Evolutionary conservation across 768 basidiomycete species (phyloP), one percentile per base, ranked within the genome.

Genomic region (Leccinum olivaceopallidum): DNA sequence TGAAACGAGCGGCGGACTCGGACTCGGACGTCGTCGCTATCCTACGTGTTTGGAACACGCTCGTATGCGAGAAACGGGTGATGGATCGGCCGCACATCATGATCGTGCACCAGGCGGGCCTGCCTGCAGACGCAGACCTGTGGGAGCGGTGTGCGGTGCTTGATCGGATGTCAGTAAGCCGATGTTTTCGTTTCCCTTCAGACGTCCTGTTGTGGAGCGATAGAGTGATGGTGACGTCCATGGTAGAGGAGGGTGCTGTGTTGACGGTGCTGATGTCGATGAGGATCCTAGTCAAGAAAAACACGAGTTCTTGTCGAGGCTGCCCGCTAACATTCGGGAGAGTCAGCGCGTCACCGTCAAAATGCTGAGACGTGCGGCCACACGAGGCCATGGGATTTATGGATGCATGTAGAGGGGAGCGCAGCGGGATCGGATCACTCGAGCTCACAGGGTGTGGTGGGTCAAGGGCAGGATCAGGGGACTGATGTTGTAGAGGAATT

Each of bases 311-410:
- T 60, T 87, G 6, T 72, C 75, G 14, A 56, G 63, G 39, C 66
- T 93, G 16, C 76, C 82, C 0, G 71, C 77, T 6, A 78, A 81
- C 13, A 64, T 89, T 12, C 76, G 76, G 57, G 66, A 75, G 7
- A 61, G 83, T 59, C 73, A 95, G 67, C 97, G 98, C 70, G 83
- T 98, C 58, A 98, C 97, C 0, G 86, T 98, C 8, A 95, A 92
- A 7, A 95, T 92, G 16, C 67, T 69, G 52, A 69, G 75, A 75
- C 10, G 77, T 95, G 4, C 60, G 67, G 0, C 79, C 92, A 3
- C 82, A 89, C 22, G 93, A 95, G 75, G 92, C 86, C 16, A 87
- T 78, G 73, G 76, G 56, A 0, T 67, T 98, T 52, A 87, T 95
- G 8, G 76, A 83, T 62, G 69, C 58, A 1, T 88, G 77, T 53